Percentiles rank a stretch among this genome's conserved stretches.
These are phyloP conservation scores for Melampsora larici-populina DNA, from an alignment of 1,284 basidiomycete species.

Conservation along the genomic window DNA sequence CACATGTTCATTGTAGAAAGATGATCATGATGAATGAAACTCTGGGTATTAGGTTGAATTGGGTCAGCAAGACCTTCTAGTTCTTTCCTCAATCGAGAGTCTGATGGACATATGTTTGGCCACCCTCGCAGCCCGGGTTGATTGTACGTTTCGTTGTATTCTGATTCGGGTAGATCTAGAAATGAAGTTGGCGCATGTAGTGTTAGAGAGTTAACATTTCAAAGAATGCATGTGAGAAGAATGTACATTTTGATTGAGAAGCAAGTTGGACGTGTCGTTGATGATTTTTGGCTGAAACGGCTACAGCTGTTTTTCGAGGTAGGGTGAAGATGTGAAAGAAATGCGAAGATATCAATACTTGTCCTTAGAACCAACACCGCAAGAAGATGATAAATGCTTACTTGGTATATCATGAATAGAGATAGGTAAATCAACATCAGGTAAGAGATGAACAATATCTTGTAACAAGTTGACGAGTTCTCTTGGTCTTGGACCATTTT, in stretches of 20 bases:
- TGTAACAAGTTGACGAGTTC: conserved; percentile 16
- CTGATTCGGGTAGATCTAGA: conserved; percentile 8
- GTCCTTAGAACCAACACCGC: too few species aligned
- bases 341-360: not conserved
- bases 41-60: not conserved
- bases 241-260: conserved; percentile 10
- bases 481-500: not conserved
- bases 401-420: conserved; percentile 33
- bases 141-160: not conserved
- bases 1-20: conserved; percentile 22
- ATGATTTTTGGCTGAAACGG: conserved; percentile 30
- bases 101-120: conserved; percentile 22
- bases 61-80: conserved; percentile 20
- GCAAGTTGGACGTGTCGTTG: conserved; percentile 28
- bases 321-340: not conserved
- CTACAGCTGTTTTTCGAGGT: conserved; percentile 4
- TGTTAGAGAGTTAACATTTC: not conserved
- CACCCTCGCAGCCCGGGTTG: conserved; percentile 25
- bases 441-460: conserved; percentile 29
- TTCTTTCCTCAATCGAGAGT: conserved; percentile 22
- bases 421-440: conserved; percentile 32
- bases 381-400: not conserved
- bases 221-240: not conserved
- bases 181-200: not conserved
- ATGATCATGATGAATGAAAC: conserved; percentile 32